Evolutionary conservation across 2,329 filamentous ascomycete genomes (phyloP).

Genomic region (Mycocentrospora acerina): DNA sequence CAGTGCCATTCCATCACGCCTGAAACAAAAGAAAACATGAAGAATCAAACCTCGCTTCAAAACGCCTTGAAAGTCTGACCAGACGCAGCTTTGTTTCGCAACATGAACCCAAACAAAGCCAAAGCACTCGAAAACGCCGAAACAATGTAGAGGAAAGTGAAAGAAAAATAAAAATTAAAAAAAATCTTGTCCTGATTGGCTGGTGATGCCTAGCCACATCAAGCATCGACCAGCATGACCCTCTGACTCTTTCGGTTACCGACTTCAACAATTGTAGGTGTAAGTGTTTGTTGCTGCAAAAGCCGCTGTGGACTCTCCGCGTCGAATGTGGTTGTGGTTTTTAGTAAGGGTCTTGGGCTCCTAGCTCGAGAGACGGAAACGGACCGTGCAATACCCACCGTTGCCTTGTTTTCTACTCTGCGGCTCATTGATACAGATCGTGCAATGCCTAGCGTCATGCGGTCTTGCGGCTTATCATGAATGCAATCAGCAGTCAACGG

Average conservation of each 20-base stretch:
- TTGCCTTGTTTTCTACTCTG: slow-evolving; percentile 16
- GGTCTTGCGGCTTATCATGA: slow-evolving; percentile 3
- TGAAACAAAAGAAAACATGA: no score
- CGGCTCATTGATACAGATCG: slow-evolving; percentile 8
- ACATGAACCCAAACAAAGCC: no score
- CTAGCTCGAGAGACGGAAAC: slow-evolving; percentile 35
- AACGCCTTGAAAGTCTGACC: no score
- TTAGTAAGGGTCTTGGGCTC: slow-evolving; percentile 22
- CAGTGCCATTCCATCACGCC: no score
- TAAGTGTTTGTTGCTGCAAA: slow-evolving; percentile 30
- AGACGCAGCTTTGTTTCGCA: no score
- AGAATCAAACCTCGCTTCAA: no score
- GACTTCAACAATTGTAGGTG: slow-evolving; percentile 40
- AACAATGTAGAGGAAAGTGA: no score
- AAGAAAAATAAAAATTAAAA: no score
- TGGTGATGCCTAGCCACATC: no score
- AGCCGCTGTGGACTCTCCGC: slow-evolving; percentile 20
- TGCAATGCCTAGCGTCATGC: slow-evolving; percentile 12
- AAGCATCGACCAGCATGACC: slow-evolving; percentile 39
- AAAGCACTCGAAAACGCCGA: no score
- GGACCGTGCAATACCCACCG: slow-evolving; percentile 35
- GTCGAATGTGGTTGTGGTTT: slow-evolving; percentile 8
- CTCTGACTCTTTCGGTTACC: slow-evolving; percentile 39
- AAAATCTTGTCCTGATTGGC: no score
- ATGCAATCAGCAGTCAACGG: slow-evolving; percentile 15